Evolutionary conservation across 768 basidiomycete species (phyloP).

Genomic region (Rhodocollybia butyracea): DNA sequence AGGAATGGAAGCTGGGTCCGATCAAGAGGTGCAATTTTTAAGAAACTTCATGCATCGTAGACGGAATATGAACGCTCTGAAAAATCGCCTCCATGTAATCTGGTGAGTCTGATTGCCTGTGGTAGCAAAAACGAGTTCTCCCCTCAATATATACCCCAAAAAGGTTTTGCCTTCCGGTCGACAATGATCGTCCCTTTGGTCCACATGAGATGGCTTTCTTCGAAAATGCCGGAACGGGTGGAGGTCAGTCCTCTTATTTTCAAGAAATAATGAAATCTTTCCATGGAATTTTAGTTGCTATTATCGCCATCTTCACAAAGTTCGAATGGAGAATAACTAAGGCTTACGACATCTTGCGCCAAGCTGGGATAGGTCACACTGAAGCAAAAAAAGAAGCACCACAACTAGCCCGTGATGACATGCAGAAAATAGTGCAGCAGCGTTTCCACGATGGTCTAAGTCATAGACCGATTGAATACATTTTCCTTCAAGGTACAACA

Average conservation of each 20-base stretch:
- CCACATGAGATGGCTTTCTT: conserved; percentile 3
- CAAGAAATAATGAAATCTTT: too few relatives aligned
- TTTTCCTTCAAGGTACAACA: too few relatives aligned
- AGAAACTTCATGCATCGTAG: conserved; percentile 12
- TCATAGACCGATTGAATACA: not conserved
- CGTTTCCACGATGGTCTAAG: not conserved
- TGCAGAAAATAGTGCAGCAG: not conserved
- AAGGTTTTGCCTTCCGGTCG: conserved; percentile 6
- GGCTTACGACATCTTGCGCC: too few relatives aligned
- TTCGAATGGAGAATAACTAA: conserved; percentile 6
- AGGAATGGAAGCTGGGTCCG: too few relatives aligned
- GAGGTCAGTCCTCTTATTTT: not conserved
- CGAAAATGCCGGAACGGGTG: not conserved
- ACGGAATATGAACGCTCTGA: not conserved
- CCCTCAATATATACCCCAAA: not conserved
- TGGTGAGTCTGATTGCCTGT: conserved; percentile 8
- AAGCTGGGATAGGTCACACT: not conserved
- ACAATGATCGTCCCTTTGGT: conserved; percentile 3
- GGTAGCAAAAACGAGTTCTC: too few relatives aligned
- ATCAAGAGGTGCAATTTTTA: conserved; percentile 10
- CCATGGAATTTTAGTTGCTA: not conserved
- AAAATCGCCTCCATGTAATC: conserved; percentile 14
- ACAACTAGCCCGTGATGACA: not conserved
- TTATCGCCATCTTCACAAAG: conserved; percentile 6
- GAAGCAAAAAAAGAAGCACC: not conserved